phyloP scores from a whole-genome alignment of 1,284 basidiomycete species.

The Naganishia sp. region DNA sequence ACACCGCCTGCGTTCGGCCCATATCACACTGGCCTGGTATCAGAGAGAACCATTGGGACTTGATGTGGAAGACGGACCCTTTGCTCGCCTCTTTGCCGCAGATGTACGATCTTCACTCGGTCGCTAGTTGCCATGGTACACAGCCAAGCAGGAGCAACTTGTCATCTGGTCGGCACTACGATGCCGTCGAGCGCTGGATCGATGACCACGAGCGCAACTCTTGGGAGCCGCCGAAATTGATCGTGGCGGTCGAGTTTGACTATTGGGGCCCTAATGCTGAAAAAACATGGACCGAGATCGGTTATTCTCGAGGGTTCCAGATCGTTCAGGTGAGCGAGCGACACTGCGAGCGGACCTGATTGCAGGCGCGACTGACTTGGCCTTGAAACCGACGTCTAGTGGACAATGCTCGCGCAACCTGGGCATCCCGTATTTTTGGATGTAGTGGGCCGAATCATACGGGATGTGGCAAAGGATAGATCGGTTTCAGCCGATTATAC shows the following conservation, averaged over 20 bases:
- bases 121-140: background rate
- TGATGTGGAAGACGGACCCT: constrained; percentile 8
- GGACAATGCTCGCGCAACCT: constrained; percentile 37
- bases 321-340: constrained; percentile 32
- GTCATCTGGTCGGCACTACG: too few species aligned
- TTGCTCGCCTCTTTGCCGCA: constrained; percentile 10
- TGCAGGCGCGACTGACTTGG: background rate
- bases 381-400: background rate
- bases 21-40: constrained; percentile 26
- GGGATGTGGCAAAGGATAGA: constrained; percentile 4
- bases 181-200: constrained; percentile 1
- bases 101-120: background rate
- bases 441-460: constrained; percentile 32
- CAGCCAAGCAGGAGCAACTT: background rate
- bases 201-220: background rate
- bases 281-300: constrained; percentile 19
- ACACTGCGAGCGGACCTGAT: too few species aligned
- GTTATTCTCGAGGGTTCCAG: constrained; percentile 33
- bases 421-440: constrained; percentile 35
- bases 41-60: background rate
- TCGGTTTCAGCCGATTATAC: background rate
- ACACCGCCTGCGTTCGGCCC: constrained; percentile 30
- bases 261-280: constrained; percentile 8
- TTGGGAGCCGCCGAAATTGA: constrained; percentile 14
- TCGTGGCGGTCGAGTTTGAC: constrained; percentile 23